A percentile compares a stretch with the other conserved stretches of the same genome.
phyloP scores from a whole-genome alignment of 1,139 yeast species.

The Entelexis paramagnoliae region DNA sequence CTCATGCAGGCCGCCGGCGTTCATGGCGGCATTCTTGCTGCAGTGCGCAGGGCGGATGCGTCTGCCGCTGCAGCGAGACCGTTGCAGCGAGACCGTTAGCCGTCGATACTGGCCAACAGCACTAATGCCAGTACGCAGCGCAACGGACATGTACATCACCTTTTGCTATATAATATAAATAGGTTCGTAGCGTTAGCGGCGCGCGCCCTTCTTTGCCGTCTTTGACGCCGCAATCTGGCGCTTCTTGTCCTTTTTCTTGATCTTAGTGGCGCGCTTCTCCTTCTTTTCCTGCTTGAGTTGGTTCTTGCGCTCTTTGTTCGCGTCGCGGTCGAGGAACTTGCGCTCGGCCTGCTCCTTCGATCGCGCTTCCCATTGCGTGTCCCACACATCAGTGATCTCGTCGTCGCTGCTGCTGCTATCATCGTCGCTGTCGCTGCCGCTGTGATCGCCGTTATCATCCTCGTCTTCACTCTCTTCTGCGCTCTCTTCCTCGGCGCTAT shows the following conservation, averaged over 20 bases:
- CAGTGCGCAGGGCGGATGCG: neutral
- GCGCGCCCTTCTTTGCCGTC: conserved; percentile 17
- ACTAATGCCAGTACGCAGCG: no score
- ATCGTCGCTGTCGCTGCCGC: conserved; percentile 10
- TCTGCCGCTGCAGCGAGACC: neutral
- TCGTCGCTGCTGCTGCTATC: conserved; percentile 30
- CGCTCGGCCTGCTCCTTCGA: conserved; percentile 34
- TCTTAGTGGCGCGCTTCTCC: conserved; percentile 80
- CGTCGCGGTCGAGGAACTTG: conserved; percentile 74
- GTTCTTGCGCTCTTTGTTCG: conserved; percentile 72
- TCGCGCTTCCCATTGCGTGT: conserved; percentile 36
- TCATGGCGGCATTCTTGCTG: neutral
- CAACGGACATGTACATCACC: no score
- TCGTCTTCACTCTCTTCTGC: conserved; percentile 25
- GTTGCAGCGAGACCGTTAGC: no score
- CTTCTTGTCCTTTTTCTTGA: conserved; percentile 88
- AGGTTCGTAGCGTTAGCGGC: no score
- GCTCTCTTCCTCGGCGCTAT: conserved; percentile 23
- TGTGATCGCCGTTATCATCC: conserved; percentile 27
- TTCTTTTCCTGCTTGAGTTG: conserved; percentile 73
- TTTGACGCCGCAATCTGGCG: conserved; percentile 29
- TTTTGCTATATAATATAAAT: no score
- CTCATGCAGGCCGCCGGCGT: neutral
- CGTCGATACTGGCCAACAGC: no score
- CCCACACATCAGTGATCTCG: conserved; percentile 38